Percentiles rank a stretch among this genome's conserved stretches.
These are phyloP conservation scores for Neofusicoccum sp. DNA, from an alignment of 2,329 filamentous ascomycete species.

Conservation along the genomic window DNA sequence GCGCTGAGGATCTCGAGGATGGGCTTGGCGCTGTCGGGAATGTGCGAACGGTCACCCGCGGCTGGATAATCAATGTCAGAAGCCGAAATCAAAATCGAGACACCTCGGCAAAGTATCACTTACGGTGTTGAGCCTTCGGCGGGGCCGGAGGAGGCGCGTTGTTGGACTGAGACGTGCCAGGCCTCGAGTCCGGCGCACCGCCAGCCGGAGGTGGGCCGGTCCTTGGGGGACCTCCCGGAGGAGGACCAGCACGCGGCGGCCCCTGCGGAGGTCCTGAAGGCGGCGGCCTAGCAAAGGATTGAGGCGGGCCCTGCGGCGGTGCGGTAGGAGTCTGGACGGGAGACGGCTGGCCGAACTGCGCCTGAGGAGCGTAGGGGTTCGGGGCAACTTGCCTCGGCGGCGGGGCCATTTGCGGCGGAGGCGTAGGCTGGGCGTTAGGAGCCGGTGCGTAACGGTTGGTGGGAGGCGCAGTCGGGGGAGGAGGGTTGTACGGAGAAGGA, in stretches of 20 bases:
- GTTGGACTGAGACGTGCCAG: conserved; percentile 51
- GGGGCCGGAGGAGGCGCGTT: conserved; percentile 41
- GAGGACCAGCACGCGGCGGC: conserved; percentile 47
- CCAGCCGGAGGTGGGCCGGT: conserved; percentile 34
- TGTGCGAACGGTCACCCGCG: conserved; percentile 84
- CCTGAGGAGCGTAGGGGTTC: conserved; percentile 41
- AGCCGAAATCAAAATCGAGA: no score
- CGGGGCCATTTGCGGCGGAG: conserved; percentile 40
- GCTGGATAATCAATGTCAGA: conserved; percentile 36
- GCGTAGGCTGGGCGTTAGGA: conserved; percentile 54
- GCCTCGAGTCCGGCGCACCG: conserved; percentile 37
- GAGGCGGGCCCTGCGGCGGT: conserved; percentile 39
- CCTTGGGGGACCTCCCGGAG: conserved; percentile 40
- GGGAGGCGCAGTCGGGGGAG: conserved; percentile 76
- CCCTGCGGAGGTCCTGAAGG: conserved; percentile 41
- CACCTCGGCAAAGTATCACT: no score
- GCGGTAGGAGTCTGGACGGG: conserved; percentile 35
- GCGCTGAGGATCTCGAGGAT: conserved; percentile 77
- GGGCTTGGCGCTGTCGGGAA: conserved; percentile 71
- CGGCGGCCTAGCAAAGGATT: conserved; percentile 39
- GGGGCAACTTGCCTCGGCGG: conserved; percentile 46
- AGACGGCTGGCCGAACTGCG: conserved; percentile 21
- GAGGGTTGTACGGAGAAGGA: conserved; percentile 81
- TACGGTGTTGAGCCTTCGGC: conserved; percentile 63
- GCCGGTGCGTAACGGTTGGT: conserved; percentile 64